Evolutionary conservation across 768 basidiomycete genomes (phyloP).

Genomic region (Lactarius quietus): DNA sequence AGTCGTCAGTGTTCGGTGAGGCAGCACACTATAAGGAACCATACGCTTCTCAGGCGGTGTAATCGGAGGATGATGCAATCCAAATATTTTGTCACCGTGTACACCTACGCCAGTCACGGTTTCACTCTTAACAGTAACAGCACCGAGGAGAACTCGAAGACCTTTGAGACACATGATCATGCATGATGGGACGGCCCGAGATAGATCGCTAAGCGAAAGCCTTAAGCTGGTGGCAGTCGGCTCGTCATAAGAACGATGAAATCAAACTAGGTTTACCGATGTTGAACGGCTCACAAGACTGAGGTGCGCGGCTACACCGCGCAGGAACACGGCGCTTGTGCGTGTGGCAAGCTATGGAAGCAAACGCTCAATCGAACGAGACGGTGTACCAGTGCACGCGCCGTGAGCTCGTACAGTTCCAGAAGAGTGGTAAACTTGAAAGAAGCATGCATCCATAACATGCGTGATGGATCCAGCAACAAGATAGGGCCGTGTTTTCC

Average conservation of each 20-base stretch:
- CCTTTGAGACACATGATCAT: conserved; percentile 1
- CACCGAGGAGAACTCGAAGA: conserved; percentile 18
- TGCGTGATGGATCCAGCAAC: conserved; percentile 21
- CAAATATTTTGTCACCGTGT: conserved; percentile 8
- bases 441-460: conserved; percentile 16
- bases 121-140: not conserved
- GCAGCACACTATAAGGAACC: conserved; percentile 3
- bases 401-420: not conserved
- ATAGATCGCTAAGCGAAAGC: conserved; percentile 20
- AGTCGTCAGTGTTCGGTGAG: conserved; percentile 20
- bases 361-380: not conserved
- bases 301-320: conserved; percentile 20
- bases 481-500: conserved; percentile 6
- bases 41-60: conserved; percentile 11
- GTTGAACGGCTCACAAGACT: conserved; percentile 17
- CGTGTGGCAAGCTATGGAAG: conserved; percentile 8
- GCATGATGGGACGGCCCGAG: conserved; percentile 12
- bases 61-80: conserved; percentile 22
- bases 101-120: not conserved
- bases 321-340: conserved; percentile 15
- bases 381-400: conserved; percentile 6
- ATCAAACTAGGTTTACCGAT: conserved; percentile 25
- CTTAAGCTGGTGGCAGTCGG: conserved; percentile 22
- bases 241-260: conserved; percentile 7
- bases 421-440: conserved; percentile 10